Evolutionary conservation across 2,329 filamentous ascomycete species (phyloP).

Genomic region (Phyllosticta citriasiana): DNA sequence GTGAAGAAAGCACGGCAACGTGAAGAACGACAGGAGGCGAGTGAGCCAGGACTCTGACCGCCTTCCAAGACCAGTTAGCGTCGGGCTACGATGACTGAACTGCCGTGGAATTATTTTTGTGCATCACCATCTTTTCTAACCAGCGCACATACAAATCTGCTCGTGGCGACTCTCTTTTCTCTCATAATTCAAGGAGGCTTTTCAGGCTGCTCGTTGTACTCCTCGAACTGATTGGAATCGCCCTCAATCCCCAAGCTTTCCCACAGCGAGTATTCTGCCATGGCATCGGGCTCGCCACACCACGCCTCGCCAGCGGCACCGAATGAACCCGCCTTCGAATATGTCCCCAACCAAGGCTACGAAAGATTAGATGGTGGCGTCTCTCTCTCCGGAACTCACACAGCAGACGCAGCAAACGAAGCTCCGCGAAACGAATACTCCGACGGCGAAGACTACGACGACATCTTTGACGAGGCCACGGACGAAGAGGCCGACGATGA

Average conservation of each 20-base stretch:
- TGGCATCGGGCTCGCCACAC: constrained; percentile 4
- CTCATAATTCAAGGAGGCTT: too few species aligned
- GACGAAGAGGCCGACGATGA: constrained; percentile 48
- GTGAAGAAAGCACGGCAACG: neutral
- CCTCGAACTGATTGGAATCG: neutral
- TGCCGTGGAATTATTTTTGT: constrained; percentile 10
- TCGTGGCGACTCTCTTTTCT: neutral
- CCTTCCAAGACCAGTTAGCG: constrained; percentile 3
- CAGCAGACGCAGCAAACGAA: neutral
- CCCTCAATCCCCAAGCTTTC: neutral
- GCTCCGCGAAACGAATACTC: constrained; percentile 1
- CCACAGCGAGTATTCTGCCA: neutral
- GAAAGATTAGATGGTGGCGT: constrained; percentile 6
- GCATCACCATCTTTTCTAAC: neutral
- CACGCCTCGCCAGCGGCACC: constrained; percentile 2
- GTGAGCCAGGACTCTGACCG: neutral
- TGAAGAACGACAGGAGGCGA: neutral
- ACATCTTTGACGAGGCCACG: constrained; percentile 52
- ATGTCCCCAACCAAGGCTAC: constrained; percentile 8
- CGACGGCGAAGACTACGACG: constrained; percentile 52
- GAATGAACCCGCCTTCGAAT: constrained; percentile 6
- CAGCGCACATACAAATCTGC: neutral
- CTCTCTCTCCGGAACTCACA: neutral
- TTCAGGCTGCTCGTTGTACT: neutral
- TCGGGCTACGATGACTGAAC: constrained; percentile 7